Evolutionary conservation across 1,139 yeast genomes (phyloP), one percentile per base, ranked within the genome.

Genomic region (Debaryomyces coudertii): DNA sequence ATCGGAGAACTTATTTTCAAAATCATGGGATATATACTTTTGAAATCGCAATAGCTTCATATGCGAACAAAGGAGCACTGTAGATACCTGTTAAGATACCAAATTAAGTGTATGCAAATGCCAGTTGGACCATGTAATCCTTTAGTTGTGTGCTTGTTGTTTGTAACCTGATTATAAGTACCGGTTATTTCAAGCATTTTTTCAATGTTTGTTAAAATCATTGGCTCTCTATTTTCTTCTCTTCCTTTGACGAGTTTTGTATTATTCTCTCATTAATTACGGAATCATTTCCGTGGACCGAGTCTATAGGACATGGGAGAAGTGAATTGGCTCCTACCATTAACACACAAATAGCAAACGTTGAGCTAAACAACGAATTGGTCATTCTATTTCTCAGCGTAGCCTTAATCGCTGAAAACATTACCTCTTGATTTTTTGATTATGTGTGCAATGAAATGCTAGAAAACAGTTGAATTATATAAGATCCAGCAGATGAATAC

Each of bases 291-390:
- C 73, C 74, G 50, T 71, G 74, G 11, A 70, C 71, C 40, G 58
- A 57, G 53, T 82, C 85, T 16, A 84, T 85, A 1, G 95, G 95
- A 66, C 95, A 87, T n/a, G 90, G 90, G 42, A 87, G 64, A 12
- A 83, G 55, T 14, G 85, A 80, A 54, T 87, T 86, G 9, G 88
- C 85, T 2, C 86, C 82, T 9, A 87, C 93, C 44, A 88, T 69
- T 45, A 83, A 69, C 50, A 86, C 79, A 40, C 93, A 86, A 25
- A 87, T 82, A 29, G 86, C 78, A 56, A 85, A 85, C 0, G 93
- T 86, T n/a, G 90, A 81, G 27, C 85, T 80, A 65, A 87, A 87
- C 49, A 86, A 73, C 22, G 90, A 84, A 47, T 80, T 78, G 25
- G 90, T 84, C 47, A 85, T 70, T 52, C 70, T 69, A 48, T 75